Evolutionary conservation across 306 rosid genomes (phyloP).

Genomic region (Trifolium fragiferum): DNA sequence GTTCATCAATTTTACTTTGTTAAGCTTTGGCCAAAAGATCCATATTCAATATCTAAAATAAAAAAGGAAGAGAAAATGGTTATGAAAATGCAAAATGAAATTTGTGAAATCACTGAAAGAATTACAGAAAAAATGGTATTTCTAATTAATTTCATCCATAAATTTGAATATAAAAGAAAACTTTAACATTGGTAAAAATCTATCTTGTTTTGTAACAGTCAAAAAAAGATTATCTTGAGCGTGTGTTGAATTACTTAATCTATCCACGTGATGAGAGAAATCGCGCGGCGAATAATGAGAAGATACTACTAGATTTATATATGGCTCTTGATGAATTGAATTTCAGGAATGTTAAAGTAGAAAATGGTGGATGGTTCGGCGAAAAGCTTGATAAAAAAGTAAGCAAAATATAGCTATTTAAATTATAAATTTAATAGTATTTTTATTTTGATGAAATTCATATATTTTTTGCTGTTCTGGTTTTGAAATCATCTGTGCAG

Average conservation of each 20-base stretch:
- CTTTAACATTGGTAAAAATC: background rate
- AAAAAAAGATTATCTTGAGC: too few relatives aligned
- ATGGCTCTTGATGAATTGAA: slow-evolving; percentile 41
- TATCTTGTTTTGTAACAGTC: background rate
- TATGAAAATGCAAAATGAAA: slow-evolving; percentile 22
- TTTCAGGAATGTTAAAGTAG: background rate
- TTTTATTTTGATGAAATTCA: background rate
- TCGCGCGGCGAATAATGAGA: background rate
- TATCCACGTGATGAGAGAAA: background rate
- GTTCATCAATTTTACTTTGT: slow-evolving; percentile 38
- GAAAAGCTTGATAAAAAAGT: slow-evolving; percentile 33
- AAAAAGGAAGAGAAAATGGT: slow-evolving; percentile 3
- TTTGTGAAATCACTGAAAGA: slow-evolving; percentile 17
- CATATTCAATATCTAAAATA: slow-evolving; percentile 27
- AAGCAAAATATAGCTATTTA: background rate
- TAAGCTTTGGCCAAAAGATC: slow-evolving; percentile 40
- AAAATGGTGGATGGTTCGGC: background rate
- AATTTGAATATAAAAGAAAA: background rate
- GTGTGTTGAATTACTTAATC: too few relatives aligned
- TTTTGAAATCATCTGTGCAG: slow-evolving; percentile 6
- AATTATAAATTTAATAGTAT: background rate
- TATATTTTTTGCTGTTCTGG: background rate
- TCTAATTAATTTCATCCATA: background rate
- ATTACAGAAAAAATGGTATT: slow-evolving; percentile 35
- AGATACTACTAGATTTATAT: slow-evolving; percentile 10